Evolutionary conservation across 495 filamentous ascomycete genomes (phyloP), one percentile per base, ranked within the genome.

Genomic region (Aspergillus cristatus): DNA sequence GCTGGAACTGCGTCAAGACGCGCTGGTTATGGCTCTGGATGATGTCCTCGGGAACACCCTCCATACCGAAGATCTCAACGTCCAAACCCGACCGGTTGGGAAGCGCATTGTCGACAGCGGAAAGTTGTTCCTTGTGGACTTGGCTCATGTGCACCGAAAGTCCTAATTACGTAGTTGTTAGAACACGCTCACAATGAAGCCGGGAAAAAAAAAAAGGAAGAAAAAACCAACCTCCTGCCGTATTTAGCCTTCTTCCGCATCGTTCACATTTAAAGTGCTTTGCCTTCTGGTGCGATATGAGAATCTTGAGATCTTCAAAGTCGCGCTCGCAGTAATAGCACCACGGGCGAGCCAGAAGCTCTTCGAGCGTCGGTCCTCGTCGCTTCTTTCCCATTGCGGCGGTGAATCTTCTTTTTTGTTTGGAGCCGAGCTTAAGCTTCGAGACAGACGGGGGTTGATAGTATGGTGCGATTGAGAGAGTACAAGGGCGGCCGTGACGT

Each of bases 261-360:
- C 80, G 65, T 43, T 94, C 86, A 62, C 91, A 98, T 56, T 93
- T 94, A 75, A 93, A 97, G 59, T 98, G 91, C 63, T 96, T 97
- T 14, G 91, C 89, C 58, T 94, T 96, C 54, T 97, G 93, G 63
- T 98, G 91, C 35, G 82, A 82, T 43, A 95, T 93, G 34, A 98
- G 77, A 41, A 97, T 86, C 65, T 93, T 94, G 10, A 96, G 60
- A 60, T 97, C 91, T 55, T 96, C 89, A 48, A 98, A 98, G 63
- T 96, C 91, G 61, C 90, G 79, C 66, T 97, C 91, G 66, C 91
- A 98, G 65, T 98, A 98, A 62, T 95, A 98, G 68, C 91, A 98
- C 88, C 88, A 97, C 28, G 91, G 84, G 32, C 90, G 81, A 39
- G 71, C 71, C 18, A 97, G 71, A 34, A 94, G 68, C 65, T 96